Evolutionary conservation across 305 asterid genomes (phyloP), one percentile per base, ranked within the genome.

Genomic region (Solanum hybrid): DNA sequence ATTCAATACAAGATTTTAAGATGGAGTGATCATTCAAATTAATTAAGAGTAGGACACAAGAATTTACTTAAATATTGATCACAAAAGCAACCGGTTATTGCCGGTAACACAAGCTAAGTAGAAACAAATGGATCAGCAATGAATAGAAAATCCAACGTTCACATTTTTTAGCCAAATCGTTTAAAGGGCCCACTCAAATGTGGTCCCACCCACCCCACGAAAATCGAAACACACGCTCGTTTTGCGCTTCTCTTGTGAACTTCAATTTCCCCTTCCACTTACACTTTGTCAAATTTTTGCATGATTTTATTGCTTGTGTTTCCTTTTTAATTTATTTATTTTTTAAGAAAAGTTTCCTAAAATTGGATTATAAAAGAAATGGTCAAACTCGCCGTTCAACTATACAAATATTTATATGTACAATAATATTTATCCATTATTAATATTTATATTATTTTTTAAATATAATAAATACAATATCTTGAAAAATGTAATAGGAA

Each of bases 141-240:
- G 70, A 79, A 15, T 10, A 36, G 37, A 36, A 6, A 78, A 9
- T 15, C 13, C 27, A 78, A 87, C 92, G 93, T 87, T 93, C 92
- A 15, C 87, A 91, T 89, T 61, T 22, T 79, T 92, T 85, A 31
- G 57, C 88, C 72, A 80, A 73, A 73, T 51, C 81, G n/a, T 57
- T 10, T 76, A 14, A 70, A 84, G 81, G 78, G 14, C 87, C 73
- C 89, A 33, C 24, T 15, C 20, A 6, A 0, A 4, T 61, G 90
- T 88, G 93, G 95, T 92, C 70, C 94, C 92, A 89, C 83, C 32
- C 4, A 4, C 13, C 24, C 51, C 89, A 57, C 31, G 3, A 31
- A 31, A 51, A 17, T 15, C 39, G 39, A 45, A 51, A 51, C 31
- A 84, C 88, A 51, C 77, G 77, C 88, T 84, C 76, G 41, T 31